Percentiles rank a stretch among this genome's conserved stretches.
Conservation (phyloP, 345 rosid species). For the Pelargonium nanum region DNA sequence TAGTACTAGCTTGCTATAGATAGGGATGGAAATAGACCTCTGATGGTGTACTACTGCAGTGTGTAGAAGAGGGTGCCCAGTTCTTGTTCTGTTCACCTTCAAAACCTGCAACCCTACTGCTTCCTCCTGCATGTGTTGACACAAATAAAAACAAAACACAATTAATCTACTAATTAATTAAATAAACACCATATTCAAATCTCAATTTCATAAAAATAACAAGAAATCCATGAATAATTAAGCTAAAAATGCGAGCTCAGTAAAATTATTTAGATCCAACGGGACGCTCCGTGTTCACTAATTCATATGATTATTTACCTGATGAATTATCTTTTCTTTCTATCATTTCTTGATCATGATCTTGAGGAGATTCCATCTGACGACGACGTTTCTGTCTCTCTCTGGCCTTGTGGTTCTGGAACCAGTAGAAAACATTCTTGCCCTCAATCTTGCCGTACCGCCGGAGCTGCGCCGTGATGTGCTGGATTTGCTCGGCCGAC, state of each 20-base stretch:
- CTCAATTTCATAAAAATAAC: no score
- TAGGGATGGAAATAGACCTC: neutral
- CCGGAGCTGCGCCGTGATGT: constrained; percentile 72
- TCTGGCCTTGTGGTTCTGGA: constrained; percentile 94
- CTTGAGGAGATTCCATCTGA: constrained; percentile 48
- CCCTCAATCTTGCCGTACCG: constrained; percentile 93
- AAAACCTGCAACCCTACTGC: neutral
- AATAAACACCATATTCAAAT: no score
- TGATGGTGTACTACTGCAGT: neutral
- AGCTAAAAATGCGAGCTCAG: no score
- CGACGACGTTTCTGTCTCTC: constrained; percentile 80
- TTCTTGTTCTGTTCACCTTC: neutral
- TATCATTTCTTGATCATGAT: neutral
- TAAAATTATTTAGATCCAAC: no score
- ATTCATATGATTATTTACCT: neutral
- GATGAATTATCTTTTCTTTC: neutral
- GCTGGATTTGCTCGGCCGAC: constrained; percentile 82
- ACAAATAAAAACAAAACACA: no score
- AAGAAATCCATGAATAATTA: no score
- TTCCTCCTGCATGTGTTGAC: neutral
- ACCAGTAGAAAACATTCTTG: constrained; percentile 95
- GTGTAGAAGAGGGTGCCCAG: neutral
- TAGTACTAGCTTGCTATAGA: no score
- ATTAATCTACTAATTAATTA: no score
- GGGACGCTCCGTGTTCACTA: no score